Base-by-base conservation (phyloP, 495 filamentous ascomycete species). In the Xylaria nigripes region DNA sequence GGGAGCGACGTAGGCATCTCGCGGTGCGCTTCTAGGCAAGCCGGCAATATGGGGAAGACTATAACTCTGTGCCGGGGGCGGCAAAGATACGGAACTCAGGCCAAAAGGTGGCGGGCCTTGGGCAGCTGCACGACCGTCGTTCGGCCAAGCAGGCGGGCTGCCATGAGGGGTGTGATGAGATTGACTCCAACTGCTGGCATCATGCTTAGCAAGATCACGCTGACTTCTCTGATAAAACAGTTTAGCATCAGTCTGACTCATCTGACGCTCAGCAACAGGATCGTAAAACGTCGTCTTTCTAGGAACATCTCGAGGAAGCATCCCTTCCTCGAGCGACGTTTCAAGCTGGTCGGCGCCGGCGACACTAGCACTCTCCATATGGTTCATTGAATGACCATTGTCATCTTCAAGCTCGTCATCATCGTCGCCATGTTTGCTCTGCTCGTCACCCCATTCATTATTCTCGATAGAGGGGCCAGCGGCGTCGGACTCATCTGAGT, bases 211-310 rank as follows among this genome's bases (percentile, higher is more conserved):
- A 18, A 66, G 71, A 36, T 85, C 81, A 19, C 84, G 71, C 68
- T 90, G 87, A 69, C 89, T 90, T 54, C 89, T 79, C 64, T 95
- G 93, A 69, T 95, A 98, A 73, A 96, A 91, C 25, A 96, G 77
- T 67, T 93, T 96, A 32, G 92, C 88, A 62, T 98, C 92, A 19
- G 86, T 80, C 70, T 96, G 89, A 56, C 83, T 89, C 78, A 92
- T 82, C 56, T 88, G 86, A 62, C 91, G 93, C 67, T 98, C 92
- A 53, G 84, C 83, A n/a, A 87, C 81, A 64, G 86, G 84, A 68
- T 93, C 87, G 68, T 90, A 93, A 58, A 85, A 88, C 6, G 89
- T 84, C 2, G 89, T 94, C 70, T 82, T 88, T 55, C 82, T 77
- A 56, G 87, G 86, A 50, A 80, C 78, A 65, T 94, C 89, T 67